phyloP scores from a whole-genome alignment of 2,329 filamentous ascomycete species.

The Ophiostoma triangulosporum region DNA sequence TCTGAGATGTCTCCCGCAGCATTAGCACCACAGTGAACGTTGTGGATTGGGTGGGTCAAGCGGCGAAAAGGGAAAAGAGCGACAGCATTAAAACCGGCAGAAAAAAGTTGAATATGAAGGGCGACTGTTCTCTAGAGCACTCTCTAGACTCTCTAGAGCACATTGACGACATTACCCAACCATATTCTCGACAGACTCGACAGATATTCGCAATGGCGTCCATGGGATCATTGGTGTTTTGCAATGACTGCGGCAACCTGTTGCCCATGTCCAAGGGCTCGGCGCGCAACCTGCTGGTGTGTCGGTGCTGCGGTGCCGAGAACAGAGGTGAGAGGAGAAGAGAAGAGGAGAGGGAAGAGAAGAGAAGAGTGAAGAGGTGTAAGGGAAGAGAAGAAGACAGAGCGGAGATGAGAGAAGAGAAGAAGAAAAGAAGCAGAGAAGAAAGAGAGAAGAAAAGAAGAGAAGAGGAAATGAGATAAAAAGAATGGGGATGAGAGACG shows the following conservation, averaged over 20 bases:
- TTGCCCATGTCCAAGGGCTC: slow-evolving; percentile 69
- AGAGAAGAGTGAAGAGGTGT: no score
- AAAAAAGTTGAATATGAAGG: slow-evolving; percentile 7
- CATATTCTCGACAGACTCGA: not conserved
- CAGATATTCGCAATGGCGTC: slow-evolving; percentile 51
- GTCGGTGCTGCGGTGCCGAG: slow-evolving; percentile 73
- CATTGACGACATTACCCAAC: not conserved
- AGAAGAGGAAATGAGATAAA: no score
- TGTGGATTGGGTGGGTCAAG: not conserved
- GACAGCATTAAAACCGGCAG: slow-evolving; percentile 5
- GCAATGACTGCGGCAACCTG: slow-evolving; percentile 81
- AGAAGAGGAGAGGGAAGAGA: not conserved
- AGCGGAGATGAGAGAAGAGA: not conserved
- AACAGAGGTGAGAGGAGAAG: slow-evolving; percentile 47
- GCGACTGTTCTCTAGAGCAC: not conserved
- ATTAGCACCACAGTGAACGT: not conserved
- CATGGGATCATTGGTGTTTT: slow-evolving; percentile 86
- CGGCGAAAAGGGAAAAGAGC: slow-evolving; percentile 3
- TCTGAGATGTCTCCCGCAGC: not conserved
- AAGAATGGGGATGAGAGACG: not conserved
- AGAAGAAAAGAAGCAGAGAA: not conserved
- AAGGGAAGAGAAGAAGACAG: slow-evolving; percentile 40
- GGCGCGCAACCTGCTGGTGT: slow-evolving; percentile 61
- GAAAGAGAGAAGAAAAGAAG: not conserved
- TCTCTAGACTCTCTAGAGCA: no score